Base-by-base conservation (phyloP, 2,329 filamentous ascomycete genomes). In the Hymenoscyphus fructigenus region DNA sequence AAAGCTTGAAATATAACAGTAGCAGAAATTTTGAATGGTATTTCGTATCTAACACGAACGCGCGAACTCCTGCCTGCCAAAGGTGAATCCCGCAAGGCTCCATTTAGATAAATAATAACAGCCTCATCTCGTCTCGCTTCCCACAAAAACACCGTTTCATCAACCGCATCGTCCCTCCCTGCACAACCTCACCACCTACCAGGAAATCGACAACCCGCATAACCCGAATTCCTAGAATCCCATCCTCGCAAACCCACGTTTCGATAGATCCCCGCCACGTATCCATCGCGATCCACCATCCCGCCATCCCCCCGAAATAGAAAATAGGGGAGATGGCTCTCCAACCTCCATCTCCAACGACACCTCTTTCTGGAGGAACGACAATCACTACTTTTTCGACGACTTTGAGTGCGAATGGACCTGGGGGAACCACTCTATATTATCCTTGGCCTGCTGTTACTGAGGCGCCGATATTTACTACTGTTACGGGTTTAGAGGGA, bases 321-420 rank as follows among this genome's bases (percentile, higher is more conserved):
- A 59, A 26, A 44, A 38, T 34, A 5, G 10, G 17, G n/a, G n/a
- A 50, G 44, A 50, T 50, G 44, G 41, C 17, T 9, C 29, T 20
- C 12, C 59, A 36, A 53, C 10, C 15, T 20, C 26, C 14, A 23
- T 14, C 38, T 26, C 38, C 28, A 29, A 56, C 15, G 17, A 6
- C 15, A 7, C 58, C 58, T 3, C 32, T 26, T 14, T 70, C 65
- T 23, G 65, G 62, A 14, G 65, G 53, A 41, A 70, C 67, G 7
- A 47, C 23, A 9, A 68, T 64, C 0, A 68, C 63, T 0, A 63
- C 64, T 17, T 59, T 68, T 50, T 65, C 63, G 10, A 68, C 68
- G 14, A 66, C 64, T 1, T 61, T 69, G 34, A 65, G 64, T 6
- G 56, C 62, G 38, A 5, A 12, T 50, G 23, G 57, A 44, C 20